A percentile compares a stretch with the other conserved stretches of the same genome.
These are phyloP conservation scores for Beauveria pseudobassiana DNA, from an alignment of 2,329 filamentous ascomycete species.

Conservation along the genomic window DNA sequence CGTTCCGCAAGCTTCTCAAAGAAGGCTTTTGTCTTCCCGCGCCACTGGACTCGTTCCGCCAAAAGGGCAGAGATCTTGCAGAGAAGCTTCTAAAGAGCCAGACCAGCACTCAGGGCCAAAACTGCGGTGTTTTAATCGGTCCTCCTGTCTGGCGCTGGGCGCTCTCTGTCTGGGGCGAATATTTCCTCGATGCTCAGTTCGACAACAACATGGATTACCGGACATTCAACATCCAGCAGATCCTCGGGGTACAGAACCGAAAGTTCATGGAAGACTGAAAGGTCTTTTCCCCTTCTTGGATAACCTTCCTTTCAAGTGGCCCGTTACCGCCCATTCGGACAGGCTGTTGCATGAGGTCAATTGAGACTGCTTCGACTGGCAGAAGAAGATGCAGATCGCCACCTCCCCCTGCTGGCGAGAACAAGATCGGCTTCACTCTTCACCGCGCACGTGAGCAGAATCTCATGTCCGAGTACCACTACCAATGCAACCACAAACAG, in stretches of 20 bases:
- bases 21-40: not conserved
- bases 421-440: not conserved
- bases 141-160: not conserved
- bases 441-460: not conserved
- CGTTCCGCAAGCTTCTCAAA: not conserved
- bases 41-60: not conserved
- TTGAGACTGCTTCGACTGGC: not conserved
- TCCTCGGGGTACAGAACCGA: not conserved
- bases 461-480: conserved; percentile 6
- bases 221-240: not conserved
- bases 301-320: not conserved
- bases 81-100: not conserved
- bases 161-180: conserved; percentile 1
- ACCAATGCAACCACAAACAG: conserved; percentile 1
- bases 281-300: not conserved
- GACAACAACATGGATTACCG: not conserved
- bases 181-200: conserved; percentile 2
- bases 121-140: not conserved
- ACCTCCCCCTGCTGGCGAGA: not conserved
- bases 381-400: not conserved
- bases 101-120: not conserved
- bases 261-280: not conserved
- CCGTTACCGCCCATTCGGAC: not conserved
- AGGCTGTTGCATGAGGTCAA: not conserved
- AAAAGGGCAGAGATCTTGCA: not conserved